Evolutionary conservation across 805 yeast genomes (phyloP), one percentile per base, ranked within the genome.

Genomic region (Candida alai): DNA sequence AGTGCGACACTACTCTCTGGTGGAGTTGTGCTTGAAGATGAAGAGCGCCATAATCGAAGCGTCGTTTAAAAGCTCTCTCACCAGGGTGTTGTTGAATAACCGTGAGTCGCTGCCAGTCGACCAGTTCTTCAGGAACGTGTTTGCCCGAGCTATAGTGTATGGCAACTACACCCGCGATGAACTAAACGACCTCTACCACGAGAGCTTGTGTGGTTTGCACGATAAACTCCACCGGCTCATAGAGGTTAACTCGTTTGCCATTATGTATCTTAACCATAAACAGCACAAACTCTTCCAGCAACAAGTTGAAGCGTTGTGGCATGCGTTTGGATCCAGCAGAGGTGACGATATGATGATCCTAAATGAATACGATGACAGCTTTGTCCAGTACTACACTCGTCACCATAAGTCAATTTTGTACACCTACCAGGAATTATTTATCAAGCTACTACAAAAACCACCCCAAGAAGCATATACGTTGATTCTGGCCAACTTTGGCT

Each of bases 401-500:
- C 22, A 32, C 6, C 15, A 21, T 28, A 19, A 24, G 10, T 19
- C 14, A 6, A 12, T 25, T 18, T 12, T 18, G 15, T 15, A 5
- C 12, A 19, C 36, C 18, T 19, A 32, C 16, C 39, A 33, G 18
- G 30, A n/a, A n/a, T n/a, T 28, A 27, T 17, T 34, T 4, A 13
- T 34, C 8, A 15, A 28, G 10, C 14, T 25, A 8, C 28, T 33
- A 13, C 21, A 25, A 17, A 18, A 26, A 9, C 25, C 16, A 11
- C 17, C 28, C 5, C 7, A n/a, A 26, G 28, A 26, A 26, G 10
- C 12, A 11, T 14, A 26, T 26, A 26, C 9, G 10, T 8, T 26
- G 17, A 13, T 26, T 14, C 19, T 16, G 12, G 28, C 27, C 13
- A 40, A 35, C 25, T 44, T 42, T 22, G 21, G 13, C 11, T 27